Base-by-base conservation (phyloP, 1,284 basidiomycete species). In the Ceratobasidium sp. region DNA sequence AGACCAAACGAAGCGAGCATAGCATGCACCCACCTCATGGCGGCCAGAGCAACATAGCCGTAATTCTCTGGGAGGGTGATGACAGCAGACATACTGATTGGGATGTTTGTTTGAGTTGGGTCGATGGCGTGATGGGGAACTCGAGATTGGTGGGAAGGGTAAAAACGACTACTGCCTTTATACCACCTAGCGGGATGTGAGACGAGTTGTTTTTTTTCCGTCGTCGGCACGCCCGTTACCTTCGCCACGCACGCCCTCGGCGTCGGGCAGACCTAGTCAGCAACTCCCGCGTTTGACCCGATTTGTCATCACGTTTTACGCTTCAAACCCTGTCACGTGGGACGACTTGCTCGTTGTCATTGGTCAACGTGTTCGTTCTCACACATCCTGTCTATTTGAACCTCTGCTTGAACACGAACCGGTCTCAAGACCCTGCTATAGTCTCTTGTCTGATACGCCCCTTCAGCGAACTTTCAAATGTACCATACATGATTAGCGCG, bases 31-130 rank as follows among this genome's bases (percentile, higher is more conserved):
- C 41, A 76, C 46, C 64, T 66, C n/a, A 68, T 39, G 14, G 72
- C 73, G 8, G 72, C 64, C 7, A 76, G 65, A 4, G 49, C 46
- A n/a, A 76, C 75, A 62, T 74, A 76, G 8, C 71, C 75, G 46
- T 76, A 76, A 29, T 74, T 41, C 54, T 76, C 75, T 8, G 75
- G 75, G 16, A 76, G 53, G 27, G 68, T 66, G 24, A 76, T 66
- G 11, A 49, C 37, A 43, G 49, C 37, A 56, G 59, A 46, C 64
- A 75, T 62, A 49, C 16, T 74, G n/a, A 63, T 72, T 54, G 39
- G 37, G 29, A 61, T 61, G 37, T 61, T 61, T 41, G 34, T 41
- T 27, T n/a, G 14, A 41, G 41, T 31, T 69, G 11, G 37, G 53
- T 69, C 14, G 41, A 58, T 41, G 37, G 27, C 31, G 66, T 41